Base-by-base conservation (phyloP, 345 rosid genomes). In the Ailanthus altissimus region DNA sequence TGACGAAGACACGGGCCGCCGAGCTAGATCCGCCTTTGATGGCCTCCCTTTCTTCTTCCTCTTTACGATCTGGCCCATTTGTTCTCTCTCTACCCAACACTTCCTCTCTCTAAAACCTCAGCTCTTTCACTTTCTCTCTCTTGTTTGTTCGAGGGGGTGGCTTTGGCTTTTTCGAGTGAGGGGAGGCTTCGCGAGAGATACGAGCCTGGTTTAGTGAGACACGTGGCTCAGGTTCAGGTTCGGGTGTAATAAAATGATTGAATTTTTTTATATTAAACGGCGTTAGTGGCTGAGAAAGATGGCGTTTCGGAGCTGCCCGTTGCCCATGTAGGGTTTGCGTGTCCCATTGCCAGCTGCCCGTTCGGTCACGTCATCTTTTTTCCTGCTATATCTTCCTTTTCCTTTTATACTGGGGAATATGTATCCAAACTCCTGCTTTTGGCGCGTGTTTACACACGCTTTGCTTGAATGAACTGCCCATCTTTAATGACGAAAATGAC, bases 31-130 rank as follows among this genome's bases (percentile, higher is more conserved):
- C 79, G 95, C 88, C 92, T 93, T 94, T 73, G 97, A 87, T 11
- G 98, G 97, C 85, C 97, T 89, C 43, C 98, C 98, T 86, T 91
- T 93, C 97, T 85, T 94, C 95, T 90, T 90, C 88, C 93, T 83
- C 87, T 90, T 91, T 85, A 80, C 93, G 94, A 90, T 91, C 97
- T 93, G 97, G 75, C 89, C 90, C 98, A 93, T 94, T 72, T 80
- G 43, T 70, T 73, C 79, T 63, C 79, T 69, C 75, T 50, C 53
- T 62, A 80, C n/a, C n/a, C n/a, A n/a, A 70, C 81, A 79, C 76
- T 82, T 77, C 75, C 81, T 70, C 88, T 83, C 82, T 74, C 83
- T 78, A 82, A 79, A 84, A 83, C 81, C n/a, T 53, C 74, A 60
- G 43, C 58, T 72, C 59, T 57, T n/a, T 60, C 71, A 70, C 46